These are phyloP conservation scores for Metarhizium album DNA, from an alignment of 2,329 filamentous ascomycete species.

Conservation along the genomic window DNA sequence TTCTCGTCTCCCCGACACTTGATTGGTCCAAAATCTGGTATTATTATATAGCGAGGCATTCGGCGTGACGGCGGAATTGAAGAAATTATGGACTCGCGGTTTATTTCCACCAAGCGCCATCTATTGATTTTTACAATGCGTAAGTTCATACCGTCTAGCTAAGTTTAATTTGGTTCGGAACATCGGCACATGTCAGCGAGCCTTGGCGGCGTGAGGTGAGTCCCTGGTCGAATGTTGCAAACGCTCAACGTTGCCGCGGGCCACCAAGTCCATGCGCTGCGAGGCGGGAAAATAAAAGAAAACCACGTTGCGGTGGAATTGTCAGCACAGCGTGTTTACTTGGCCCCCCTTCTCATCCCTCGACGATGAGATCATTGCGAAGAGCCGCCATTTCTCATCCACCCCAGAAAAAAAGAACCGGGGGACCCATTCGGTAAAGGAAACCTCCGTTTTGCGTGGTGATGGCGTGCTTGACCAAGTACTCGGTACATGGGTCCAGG, in stretches of 20 bases:
- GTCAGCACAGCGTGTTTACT: not conserved
- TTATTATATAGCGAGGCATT: not conserved
- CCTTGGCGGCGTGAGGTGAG: not conserved
- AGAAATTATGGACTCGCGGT: too few species aligned
- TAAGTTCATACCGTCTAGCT: too few species aligned
- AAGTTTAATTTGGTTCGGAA: not conserved
- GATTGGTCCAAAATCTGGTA: not conserved
- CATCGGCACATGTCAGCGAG: not conserved
- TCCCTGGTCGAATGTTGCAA: too few species aligned
- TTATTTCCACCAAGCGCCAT: too few species aligned
- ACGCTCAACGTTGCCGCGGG: too few species aligned
- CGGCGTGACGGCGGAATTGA: not conserved
- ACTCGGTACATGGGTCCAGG: constrained; percentile 5
- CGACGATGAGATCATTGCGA: constrained; percentile 5
- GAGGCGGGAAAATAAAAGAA: too few species aligned
- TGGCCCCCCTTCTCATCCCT: not conserved
- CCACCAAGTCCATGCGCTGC: too few species aligned
- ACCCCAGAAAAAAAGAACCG: constrained; percentile 4
- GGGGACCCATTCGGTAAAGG: not conserved
- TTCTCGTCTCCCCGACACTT: not conserved
- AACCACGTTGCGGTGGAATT: not conserved
- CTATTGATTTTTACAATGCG: too few species aligned
- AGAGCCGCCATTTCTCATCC: not conserved
- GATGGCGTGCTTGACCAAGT: not conserved
- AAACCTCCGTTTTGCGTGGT: not conserved